These are phyloP conservation scores for Colletotrichum falcatum DNA, from an alignment of 2,329 filamentous ascomycete species.

Conservation along the genomic window DNA sequence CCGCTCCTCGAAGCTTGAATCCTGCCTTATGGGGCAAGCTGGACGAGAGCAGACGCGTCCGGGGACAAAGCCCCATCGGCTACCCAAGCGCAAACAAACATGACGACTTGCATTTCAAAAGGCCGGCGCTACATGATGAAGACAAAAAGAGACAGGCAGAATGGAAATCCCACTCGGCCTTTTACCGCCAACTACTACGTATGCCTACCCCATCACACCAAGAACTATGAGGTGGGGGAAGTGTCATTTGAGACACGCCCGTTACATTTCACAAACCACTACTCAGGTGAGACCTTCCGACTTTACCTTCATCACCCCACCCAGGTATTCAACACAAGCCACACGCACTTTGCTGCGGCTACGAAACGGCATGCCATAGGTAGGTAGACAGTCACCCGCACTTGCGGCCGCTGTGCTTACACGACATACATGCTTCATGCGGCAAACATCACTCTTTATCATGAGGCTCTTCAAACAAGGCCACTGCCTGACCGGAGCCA, in stretches of 20 bases:
- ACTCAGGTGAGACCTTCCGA: conserved; percentile 23
- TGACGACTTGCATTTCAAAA: conserved; percentile 33
- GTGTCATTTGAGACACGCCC: conserved; percentile 28
- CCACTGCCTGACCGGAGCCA: conserved; percentile 11
- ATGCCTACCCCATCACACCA: conserved; percentile 13
- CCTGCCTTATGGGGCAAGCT: too few species aligned
- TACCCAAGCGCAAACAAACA: conserved; percentile 3
- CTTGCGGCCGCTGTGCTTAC: too few species aligned
- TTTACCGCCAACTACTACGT: background rate
- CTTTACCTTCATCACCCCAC: conserved; percentile 10
- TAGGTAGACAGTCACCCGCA: too few species aligned
- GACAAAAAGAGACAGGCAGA: conserved; percentile 7
- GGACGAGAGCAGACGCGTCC: conserved; percentile 18
- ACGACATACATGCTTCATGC: conserved; percentile 15
- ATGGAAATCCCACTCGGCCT: conserved; percentile 4
- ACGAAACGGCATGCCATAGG: background rate
- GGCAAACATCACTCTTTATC: background rate
- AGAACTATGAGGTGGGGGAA: conserved; percentile 10
- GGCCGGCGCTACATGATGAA: conserved; percentile 16
- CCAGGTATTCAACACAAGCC: conserved; percentile 31
- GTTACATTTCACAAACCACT: conserved; percentile 17
- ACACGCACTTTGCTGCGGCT: conserved; percentile 28
- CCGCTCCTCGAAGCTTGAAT: conserved; percentile 23
- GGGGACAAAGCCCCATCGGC: conserved; percentile 7
- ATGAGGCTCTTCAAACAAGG: conserved; percentile 34